Evolutionary conservation across 345 rosid genomes (phyloP), one percentile per base, ranked within the genome.

Genomic region (Euphorbia peplus): DNA sequence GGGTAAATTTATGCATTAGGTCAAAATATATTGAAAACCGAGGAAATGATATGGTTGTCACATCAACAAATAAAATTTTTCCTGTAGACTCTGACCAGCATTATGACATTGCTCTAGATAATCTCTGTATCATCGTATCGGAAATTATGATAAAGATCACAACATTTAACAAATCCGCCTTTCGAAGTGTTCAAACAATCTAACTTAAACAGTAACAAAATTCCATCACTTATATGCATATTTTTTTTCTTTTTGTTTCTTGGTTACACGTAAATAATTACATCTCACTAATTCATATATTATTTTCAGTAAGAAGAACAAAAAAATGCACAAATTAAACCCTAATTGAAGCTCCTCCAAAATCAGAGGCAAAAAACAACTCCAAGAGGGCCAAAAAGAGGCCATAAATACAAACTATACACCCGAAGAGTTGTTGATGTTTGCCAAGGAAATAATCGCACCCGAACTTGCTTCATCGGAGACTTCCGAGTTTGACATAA

Each of bases 391-490:
- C 12, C 7, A 52, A 74, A 30, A 32, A 32, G 3, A 32, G 37
- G 57, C 42, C n/a, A 47, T 8, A 53, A 47, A 4, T 26, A 44
- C 11, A 19, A 26, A 73, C 72, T 70, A 83, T 26, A 70, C 16
- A 37, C 78, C 77, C 18, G 80, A 78, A 52, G 84, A 82, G 67
- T 85, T 88, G 70, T 83, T 89, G 63, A 91, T 77, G 76, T 83
- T 93, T 76, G 85, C 90, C 80, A 88, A 78, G 44, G 96, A 91
- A 73, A 88, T 44, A 24, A 83, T 83, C 2, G 95, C 95, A 71
- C 95, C 97, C 1, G 96, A 84, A 75, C 65, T 79, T 28, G 71
- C 72, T 74, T 79, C 83, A 32, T 71, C 63, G 14, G 97, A 74
- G 24, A 86, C 76, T 55, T 62, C 68, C 0, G 93, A 80, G 61